A percentile compares a stretch with the other conserved stretches of the same genome.
Conservation (phyloP, 345 rosid species). For the Bretschneidera sinensis region DNA sequence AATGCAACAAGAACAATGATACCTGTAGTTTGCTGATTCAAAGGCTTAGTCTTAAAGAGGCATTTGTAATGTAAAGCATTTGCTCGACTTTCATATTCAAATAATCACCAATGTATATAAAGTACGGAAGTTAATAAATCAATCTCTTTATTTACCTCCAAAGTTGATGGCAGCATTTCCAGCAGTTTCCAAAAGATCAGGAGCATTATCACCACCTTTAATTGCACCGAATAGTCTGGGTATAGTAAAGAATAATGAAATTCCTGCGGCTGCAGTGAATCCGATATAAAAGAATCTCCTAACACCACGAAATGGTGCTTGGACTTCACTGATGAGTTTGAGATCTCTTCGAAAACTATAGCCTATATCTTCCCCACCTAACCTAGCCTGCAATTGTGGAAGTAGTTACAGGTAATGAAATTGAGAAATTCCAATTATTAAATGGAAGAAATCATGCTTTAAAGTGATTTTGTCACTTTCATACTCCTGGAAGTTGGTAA, state of each 20-base stretch:
- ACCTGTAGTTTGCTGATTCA: slow-evolving; percentile 77
- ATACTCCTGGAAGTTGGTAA: background rate
- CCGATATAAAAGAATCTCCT: slow-evolving; percentile 81
- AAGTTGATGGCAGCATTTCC: slow-evolving; percentile 81
- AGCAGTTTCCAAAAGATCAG: slow-evolving; percentile 64
- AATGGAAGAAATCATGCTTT: background rate
- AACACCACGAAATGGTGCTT: slow-evolving; percentile 94
- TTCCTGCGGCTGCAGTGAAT: slow-evolving; percentile 85
- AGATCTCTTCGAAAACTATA: slow-evolving; percentile 85
- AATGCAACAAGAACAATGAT: slow-evolving; percentile 66
- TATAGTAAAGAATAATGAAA: slow-evolving; percentile 71
- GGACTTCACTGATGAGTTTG: slow-evolving; percentile 92
- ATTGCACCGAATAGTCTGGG: slow-evolving; percentile 75
- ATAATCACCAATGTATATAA: background rate
- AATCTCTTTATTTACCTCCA: slow-evolving; percentile 57
- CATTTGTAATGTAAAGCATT: slow-evolving; percentile 8
- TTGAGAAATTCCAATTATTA: slow-evolving; percentile 1
- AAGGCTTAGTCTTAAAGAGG: slow-evolving; percentile 50
- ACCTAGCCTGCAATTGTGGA: slow-evolving; percentile 56
- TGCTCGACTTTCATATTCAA: background rate
- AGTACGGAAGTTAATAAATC: background rate
- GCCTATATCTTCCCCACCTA: slow-evolving; percentile 96
- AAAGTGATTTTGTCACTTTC: slow-evolving; percentile 2
- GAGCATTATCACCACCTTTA: slow-evolving; percentile 77
- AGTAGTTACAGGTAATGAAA: background rate